Evolutionary conservation across 2,329 filamentous ascomycete genomes (phyloP), one percentile per base, ranked within the genome.

Genomic region (Clonostachys byssicola): DNA sequence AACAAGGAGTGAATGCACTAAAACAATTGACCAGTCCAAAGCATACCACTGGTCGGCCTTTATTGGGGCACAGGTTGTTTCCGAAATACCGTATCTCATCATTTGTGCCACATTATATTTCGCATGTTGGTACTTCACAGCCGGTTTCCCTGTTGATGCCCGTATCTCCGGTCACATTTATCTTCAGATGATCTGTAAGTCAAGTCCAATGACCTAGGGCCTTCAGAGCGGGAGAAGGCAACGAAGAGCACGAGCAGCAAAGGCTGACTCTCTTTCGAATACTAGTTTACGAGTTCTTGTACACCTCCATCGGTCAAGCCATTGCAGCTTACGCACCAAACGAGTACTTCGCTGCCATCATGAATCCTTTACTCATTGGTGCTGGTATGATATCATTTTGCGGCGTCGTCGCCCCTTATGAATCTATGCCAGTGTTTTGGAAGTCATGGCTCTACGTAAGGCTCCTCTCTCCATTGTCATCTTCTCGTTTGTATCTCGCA

Each of bases 381-480:
- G 63, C 66, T 1, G 60, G 30, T 33, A 33, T 46, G 16, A 73
- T 87, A 9, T 77, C 75, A 5, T 89, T 89, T 68, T 88, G 84
- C 57, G 85, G 85, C 52, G 83, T 88, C 12, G 71, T 88, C 5
- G 83, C 88, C 0, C 83, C 84, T 0, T 86, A 82, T 53, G 59
- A 56, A 1, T 71, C 73, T 17, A 68, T 89, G 13, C 76, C 78
- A 3, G 56, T 63, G 4, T 88, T 89, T 63, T 89, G 85, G 85
- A 67, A 68, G 36, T 73, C 71, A 48, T 84, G 79, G 78, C 75
- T 82, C 38, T 78, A 78, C 61, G 23, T 30, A 30, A 30, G 23
- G 9, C 23, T 30, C 23, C 23, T 30, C 42, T 36, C 30, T 20
- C 18, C 17, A 14, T 44, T 14, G 23, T 30, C 23, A 30, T 30